A percentile compares a stretch with the other conserved stretches of the same genome.
These are phyloP conservation scores for Hypoxylon cercidicola DNA, from an alignment of 495 filamentous ascomycete genomes.

Conservation along the genomic window DNA sequence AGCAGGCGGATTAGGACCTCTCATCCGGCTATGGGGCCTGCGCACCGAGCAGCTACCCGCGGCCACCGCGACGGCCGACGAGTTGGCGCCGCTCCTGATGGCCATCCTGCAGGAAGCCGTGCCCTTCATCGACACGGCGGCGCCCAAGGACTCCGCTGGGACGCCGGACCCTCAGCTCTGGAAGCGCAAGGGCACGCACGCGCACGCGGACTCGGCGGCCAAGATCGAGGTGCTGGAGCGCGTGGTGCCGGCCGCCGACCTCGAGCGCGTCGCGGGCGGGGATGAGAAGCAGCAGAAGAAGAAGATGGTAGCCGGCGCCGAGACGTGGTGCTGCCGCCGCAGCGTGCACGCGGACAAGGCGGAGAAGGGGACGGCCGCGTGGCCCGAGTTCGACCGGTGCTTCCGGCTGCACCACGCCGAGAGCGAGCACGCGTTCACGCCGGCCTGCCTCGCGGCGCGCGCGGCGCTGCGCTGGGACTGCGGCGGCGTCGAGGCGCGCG, in stretches of 20 bases:
- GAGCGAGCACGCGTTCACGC: constrained; percentile 78
- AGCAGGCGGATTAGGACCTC: constrained; percentile 37
- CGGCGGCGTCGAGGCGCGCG: constrained; percentile 49
- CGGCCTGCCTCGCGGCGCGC: constrained; percentile 67
- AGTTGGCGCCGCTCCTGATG: constrained; percentile 51
- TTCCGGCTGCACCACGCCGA: constrained; percentile 70
- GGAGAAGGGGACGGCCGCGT: constrained; percentile 68
- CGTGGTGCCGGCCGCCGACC: constrained; percentile 50
- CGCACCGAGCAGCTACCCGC: constrained; percentile 51
- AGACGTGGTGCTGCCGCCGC: constrained; percentile 75
- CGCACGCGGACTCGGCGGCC: constrained; percentile 57
- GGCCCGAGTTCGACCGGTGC: constrained; percentile 70
- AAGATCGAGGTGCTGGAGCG: constrained; percentile 58
- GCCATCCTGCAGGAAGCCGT: constrained; percentile 65
- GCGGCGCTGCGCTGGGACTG: constrained; percentile 65
- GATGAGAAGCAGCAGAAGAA: constrained; percentile 14
- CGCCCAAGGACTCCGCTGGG: constrained; percentile 47
- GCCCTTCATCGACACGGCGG: constrained; percentile 61
- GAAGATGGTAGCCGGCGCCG: constrained; percentile 47
- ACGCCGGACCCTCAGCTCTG: constrained; percentile 54
- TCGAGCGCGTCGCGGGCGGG: constrained; percentile 38
- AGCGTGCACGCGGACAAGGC: constrained; percentile 68
- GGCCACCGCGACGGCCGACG: constrained; percentile 36
- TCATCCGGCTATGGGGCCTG: constrained; percentile 57
- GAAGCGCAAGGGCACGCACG: constrained; percentile 55